These are phyloP conservation scores for Moricandia moricandioides DNA, from an alignment of 345 rosid genomes.

Conservation along the genomic window DNA sequence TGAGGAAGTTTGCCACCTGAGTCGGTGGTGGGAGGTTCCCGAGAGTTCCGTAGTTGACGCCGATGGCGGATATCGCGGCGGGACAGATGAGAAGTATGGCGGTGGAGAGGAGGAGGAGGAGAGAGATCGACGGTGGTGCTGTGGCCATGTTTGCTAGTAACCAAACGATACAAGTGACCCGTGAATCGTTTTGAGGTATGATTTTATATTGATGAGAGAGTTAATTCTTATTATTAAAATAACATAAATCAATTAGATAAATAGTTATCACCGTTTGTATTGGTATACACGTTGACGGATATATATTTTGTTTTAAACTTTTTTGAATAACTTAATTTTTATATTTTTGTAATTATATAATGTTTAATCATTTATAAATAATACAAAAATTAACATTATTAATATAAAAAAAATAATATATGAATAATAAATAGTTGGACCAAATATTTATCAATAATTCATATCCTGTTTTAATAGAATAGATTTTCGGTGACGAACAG, in stretches of 20 bases:
- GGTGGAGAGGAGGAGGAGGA: constrained; percentile 34
- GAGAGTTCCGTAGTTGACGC: constrained; percentile 77
- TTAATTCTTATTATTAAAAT: background rate
- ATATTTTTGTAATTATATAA: no score
- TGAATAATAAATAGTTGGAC: no score
- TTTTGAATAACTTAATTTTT: no score
- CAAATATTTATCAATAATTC: no score
- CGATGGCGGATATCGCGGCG: constrained; percentile 45
- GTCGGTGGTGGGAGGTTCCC: constrained; percentile 77
- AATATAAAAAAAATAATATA: no score
- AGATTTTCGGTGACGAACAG: constrained; percentile 1
- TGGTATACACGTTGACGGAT: constrained; percentile 4
- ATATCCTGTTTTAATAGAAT: no score
- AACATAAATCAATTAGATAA: constrained; percentile 12
- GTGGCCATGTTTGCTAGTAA: constrained; percentile 21
- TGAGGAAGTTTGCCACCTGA: constrained; percentile 66
- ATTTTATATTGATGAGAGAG: constrained; percentile 4
- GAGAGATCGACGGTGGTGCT: constrained; percentile 22
- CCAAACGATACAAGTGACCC: constrained; percentile 31
- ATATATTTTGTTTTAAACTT: constrained; percentile 2
- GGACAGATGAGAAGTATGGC: constrained; percentile 40
- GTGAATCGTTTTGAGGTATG: constrained; percentile 34
- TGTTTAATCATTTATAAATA: no score
- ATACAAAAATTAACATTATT: no score
- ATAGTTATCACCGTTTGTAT: constrained; percentile 22